Percentiles rank a stretch among this genome's conserved stretches.
These are phyloP conservation scores for Tausonia pullulans DNA, from an alignment of 1,284 basidiomycete genomes.

Conservation along the genomic window DNA sequence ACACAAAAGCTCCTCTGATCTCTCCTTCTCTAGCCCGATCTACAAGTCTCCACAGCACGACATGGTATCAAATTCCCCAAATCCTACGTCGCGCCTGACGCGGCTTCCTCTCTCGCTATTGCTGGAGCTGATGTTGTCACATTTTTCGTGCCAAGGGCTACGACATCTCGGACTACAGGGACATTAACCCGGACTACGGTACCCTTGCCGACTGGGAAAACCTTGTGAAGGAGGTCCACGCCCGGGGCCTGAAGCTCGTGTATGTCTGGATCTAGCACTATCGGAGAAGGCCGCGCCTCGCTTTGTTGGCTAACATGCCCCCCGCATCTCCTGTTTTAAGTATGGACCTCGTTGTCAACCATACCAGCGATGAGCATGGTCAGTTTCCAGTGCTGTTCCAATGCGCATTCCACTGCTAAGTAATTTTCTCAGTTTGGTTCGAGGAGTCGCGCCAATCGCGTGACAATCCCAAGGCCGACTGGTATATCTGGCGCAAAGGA, in stretches of 20 bases:
- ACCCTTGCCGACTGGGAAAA: conserved; percentile 36
- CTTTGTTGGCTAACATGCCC: no score
- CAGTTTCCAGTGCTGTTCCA: neutral
- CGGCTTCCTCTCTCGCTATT: no score
- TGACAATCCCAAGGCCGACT: conserved; percentile 36
- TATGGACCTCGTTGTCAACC: conserved; percentile 40
- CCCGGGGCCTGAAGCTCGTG: conserved; percentile 28
- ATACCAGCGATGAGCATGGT: conserved; percentile 31
- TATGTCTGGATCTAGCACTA: neutral
- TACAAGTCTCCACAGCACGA: no score
- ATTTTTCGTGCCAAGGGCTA: conserved; percentile 20
- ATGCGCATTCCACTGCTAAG: neutral
- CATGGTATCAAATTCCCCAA: no score
- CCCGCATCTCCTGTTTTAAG: neutral
- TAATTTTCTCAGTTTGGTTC: conserved; percentile 32
- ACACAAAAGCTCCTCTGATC: no score
- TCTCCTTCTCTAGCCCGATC: no score
- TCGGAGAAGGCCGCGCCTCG: no score
- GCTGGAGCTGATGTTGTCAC: no score
- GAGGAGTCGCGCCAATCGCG: conserved; percentile 32
- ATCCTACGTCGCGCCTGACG: no score
- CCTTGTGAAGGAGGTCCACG: conserved; percentile 31
- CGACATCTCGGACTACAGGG: conserved; percentile 34
- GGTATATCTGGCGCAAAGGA: conserved; percentile 36
- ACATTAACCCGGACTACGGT: conserved; percentile 36